phyloP scores from a whole-genome alignment of 495 filamentous ascomycete genomes.

The Hypoxylon cercidicola region DNA sequence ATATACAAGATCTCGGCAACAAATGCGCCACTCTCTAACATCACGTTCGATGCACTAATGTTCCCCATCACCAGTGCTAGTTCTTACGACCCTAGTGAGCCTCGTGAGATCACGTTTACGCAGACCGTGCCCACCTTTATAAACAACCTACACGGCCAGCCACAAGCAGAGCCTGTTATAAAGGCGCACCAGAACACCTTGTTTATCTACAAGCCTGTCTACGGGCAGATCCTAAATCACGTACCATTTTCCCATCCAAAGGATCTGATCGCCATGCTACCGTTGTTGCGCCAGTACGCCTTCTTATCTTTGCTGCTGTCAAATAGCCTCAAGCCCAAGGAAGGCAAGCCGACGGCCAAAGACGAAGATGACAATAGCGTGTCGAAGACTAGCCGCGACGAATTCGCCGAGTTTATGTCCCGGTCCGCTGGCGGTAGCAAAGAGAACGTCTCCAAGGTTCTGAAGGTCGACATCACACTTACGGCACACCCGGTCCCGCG shows the following conservation, averaged over 20 bases:
- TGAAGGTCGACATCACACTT: conserved; percentile 61
- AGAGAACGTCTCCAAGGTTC: conserved; percentile 1
- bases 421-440: background rate
- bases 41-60: conserved; percentile 74
- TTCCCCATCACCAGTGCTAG: conserved; percentile 59
- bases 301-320: conserved; percentile 71
- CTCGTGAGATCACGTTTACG: conserved; percentile 49
- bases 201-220: conserved; percentile 74
- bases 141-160: conserved; percentile 36
- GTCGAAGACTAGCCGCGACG: conserved; percentile 43
- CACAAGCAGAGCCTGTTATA: conserved; percentile 48
- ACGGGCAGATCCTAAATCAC: conserved; percentile 72
- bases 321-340: conserved; percentile 62
- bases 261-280: conserved; percentile 82
- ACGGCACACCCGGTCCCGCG: conserved; percentile 57
- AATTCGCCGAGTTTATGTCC: conserved; percentile 50
- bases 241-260: conserved; percentile 88
- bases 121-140: conserved; percentile 45
- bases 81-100: conserved; percentile 52
- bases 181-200: conserved; percentile 75
- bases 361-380: conserved; percentile 18
- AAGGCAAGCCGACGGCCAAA: conserved; percentile 25
- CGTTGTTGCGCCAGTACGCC: conserved; percentile 78
- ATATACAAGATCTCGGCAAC: conserved; percentile 73
- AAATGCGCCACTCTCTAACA: conserved; percentile 60